Conservation (phyloP, 2,329 filamentous ascomycete genomes). For the Exophiala sp. region DNA sequence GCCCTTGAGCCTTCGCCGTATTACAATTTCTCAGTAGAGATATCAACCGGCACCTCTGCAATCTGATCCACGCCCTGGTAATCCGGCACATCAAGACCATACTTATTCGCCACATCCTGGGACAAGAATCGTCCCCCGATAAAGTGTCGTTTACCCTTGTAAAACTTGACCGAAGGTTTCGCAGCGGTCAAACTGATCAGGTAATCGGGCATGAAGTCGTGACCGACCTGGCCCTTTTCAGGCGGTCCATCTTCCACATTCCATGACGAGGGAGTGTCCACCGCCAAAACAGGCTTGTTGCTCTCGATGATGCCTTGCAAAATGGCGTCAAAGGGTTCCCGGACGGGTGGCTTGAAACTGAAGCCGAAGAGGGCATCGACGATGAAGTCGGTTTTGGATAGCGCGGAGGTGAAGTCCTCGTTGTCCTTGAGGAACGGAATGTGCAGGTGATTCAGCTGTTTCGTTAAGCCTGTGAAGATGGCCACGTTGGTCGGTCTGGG, state of each 20-base stretch:
- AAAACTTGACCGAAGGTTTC: conserved; percentile 82
- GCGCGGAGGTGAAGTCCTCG: conserved; percentile 68
- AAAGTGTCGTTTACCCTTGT: conserved; percentile 78
- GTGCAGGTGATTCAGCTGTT: conserved; percentile 77
- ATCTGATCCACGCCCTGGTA: conserved; percentile 88
- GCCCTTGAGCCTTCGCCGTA: neutral
- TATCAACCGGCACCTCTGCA: conserved; percentile 56
- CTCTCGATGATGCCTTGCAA: conserved; percentile 71
- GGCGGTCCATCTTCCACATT: conserved; percentile 85
- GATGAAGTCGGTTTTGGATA: conserved; percentile 71
- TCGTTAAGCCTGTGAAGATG: conserved; percentile 79
- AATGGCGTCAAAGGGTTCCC: conserved; percentile 84
- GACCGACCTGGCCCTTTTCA: conserved; percentile 64
- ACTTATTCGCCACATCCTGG: conserved; percentile 74
- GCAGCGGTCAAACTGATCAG: conserved; percentile 89
- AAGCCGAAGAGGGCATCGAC: conserved; percentile 96
- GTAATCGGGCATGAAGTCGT: conserved; percentile 72
- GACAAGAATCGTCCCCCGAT: conserved; percentile 87
- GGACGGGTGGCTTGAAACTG: conserved; percentile 84
- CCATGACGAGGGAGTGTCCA: conserved; percentile 94
- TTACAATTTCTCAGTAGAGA: conserved; percentile 27
- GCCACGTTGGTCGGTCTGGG: conserved; percentile 90
- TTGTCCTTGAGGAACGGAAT: conserved; percentile 65
- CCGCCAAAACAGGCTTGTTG: conserved; percentile 73
- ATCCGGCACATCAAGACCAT: conserved; percentile 73